Percentiles rank a stretch among this genome's conserved stretches.
These are phyloP conservation scores for Colletotrichum sp. DNA, from an alignment of 2,329 filamentous ascomycete genomes.

Conservation along the genomic window DNA sequence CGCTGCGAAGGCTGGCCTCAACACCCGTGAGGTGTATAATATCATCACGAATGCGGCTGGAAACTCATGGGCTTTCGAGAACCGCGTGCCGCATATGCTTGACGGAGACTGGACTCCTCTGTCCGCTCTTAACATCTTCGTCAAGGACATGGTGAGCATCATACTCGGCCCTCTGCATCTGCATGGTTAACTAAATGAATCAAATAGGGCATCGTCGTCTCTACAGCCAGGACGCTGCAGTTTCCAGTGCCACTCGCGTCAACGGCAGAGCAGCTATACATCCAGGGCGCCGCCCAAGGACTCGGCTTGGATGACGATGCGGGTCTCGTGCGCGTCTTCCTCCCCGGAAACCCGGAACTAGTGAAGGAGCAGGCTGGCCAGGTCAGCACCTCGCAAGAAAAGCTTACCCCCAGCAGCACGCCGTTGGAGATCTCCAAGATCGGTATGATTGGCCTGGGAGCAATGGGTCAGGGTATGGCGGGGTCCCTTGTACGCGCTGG, in stretches of 20 bases:
- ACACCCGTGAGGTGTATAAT: constrained; percentile 37
- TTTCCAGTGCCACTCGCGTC: constrained; percentile 41
- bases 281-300: constrained; percentile 29
- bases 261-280: constrained; percentile 35
- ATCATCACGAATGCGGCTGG: constrained; percentile 33
- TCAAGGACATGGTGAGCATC: constrained; percentile 36
- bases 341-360: constrained; percentile 17
- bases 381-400: not conserved
- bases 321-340: constrained; percentile 30
- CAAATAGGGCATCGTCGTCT: constrained; percentile 30
- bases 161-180: not conserved
- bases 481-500: constrained; percentile 35
- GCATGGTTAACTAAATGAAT: not conserved
- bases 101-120: constrained; percentile 49
- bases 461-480: constrained; percentile 44
- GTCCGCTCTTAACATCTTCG: constrained; percentile 38
- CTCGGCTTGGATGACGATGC: constrained; percentile 32
- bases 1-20: constrained; percentile 51
- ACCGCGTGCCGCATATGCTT: constrained; percentile 58
- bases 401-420: constrained; percentile 24
- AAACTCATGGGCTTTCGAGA: constrained; percentile 60
- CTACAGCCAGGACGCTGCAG: constrained; percentile 29
- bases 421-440: constrained; percentile 31
- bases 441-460: constrained; percentile 40
- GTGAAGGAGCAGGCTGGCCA: constrained; percentile 22